Base-by-base conservation (phyloP, 2,329 filamentous ascomycete species). In the Ophiocordyceps camponoti-rufipedis region DNA sequence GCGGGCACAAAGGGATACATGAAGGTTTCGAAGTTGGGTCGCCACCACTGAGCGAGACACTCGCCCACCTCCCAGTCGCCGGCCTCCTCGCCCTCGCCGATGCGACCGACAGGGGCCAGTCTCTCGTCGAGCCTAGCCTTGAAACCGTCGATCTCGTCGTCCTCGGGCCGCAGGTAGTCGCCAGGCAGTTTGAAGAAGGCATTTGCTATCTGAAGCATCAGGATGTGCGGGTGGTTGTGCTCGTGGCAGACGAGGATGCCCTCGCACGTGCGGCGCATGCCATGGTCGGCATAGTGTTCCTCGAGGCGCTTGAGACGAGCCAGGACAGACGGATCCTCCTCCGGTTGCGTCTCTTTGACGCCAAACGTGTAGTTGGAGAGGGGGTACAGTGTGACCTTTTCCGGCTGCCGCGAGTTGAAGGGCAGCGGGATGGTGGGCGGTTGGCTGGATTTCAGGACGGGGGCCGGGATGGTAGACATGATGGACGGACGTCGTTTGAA, bases 171-270 rank as follows among this genome's bases (percentile, higher is more conserved):
- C 41, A 98, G 77, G 62, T 96, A 98, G 65, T 96, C 91, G 48
- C 91, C 91, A 0, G 91, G 91, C 62, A 98, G 75, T 69, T 98
- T 98, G 71, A 98, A 98, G 69, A 98, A 98, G 23, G 91, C 89
- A 63, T 98, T 98, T 45, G 91, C 91, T 57, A 98, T 98, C 71
- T 98, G 91, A 51, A 98, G 74, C 91, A 98, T 96, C 53, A 98
- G 70, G 51, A 98, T 94, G 64, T 98, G 91, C 13, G 91, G 91
- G 64, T 96, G 91, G 67, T 95, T 96, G 71, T 96, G 89, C 66
- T 98, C 91, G 63, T 98, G 91, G 68, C 91, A 98, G 54, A 98
- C 86, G 43, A 98, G 75, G 55, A 98, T 86, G 55, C 88, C 91
- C 67, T 98, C 91, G 64, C 89, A 95, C 16, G 91, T 96, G 46